These are phyloP conservation scores for Rosa chinensis DNA, from an alignment of 306 rosid species.

Conservation along the genomic window DNA sequence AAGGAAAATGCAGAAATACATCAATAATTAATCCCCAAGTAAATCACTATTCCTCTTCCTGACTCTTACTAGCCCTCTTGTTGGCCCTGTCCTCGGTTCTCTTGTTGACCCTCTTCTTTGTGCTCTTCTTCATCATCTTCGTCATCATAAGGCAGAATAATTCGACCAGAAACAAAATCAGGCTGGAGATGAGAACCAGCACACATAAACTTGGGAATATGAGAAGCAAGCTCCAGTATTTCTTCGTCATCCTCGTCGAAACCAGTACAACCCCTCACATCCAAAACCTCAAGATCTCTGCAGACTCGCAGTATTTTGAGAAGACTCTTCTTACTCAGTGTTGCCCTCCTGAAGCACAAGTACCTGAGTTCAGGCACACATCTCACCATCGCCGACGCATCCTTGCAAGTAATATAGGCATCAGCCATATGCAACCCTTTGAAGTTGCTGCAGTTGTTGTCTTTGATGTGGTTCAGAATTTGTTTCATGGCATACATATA, in stretches of 20 bases:
- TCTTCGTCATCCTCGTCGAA: neutral
- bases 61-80: too few relatives aligned
- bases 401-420: neutral
- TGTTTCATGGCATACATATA: too few relatives aligned
- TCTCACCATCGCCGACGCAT: neutral
- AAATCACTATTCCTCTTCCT: too few relatives aligned
- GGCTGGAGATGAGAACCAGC: neutral
- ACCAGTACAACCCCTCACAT: neutral
- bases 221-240: neutral
- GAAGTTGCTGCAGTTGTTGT: neutral
- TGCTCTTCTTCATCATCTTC: too few relatives aligned
- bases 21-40: too few relatives aligned
- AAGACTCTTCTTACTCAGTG: neutral
- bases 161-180: too few relatives aligned
- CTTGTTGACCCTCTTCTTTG: too few relatives aligned
- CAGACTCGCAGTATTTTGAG: neutral
- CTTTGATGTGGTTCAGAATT: neutral
- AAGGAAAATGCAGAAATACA: too few relatives aligned
- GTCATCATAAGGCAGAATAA: too few relatives aligned
- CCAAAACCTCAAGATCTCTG: neutral
- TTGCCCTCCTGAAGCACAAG: neutral
- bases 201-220: neutral
- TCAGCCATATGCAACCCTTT: neutral
- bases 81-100: too few relatives aligned
- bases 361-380: neutral